A percentile compares a stretch with the other conserved stretches of the same genome.
These are phyloP conservation scores for Nicotiana paniculata DNA, from an alignment of 257 asterid genomes.

Conservation along the genomic window DNA sequence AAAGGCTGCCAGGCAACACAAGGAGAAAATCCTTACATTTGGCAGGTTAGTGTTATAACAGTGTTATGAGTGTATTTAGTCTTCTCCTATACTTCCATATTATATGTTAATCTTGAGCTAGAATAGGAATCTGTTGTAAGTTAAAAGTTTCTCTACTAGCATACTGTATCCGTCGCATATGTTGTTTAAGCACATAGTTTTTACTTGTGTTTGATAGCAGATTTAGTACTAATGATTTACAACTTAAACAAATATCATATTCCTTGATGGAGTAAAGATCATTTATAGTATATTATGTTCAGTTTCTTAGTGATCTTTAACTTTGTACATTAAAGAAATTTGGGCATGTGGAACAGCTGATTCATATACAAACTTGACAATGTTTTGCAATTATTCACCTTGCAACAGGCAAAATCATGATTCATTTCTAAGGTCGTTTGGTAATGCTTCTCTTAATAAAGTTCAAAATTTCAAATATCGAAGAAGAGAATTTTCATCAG, in stretches of 20 bases:
- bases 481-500: neutral
- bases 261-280: neutral
- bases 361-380: neutral
- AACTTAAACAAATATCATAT: neutral
- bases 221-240: neutral
- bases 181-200: neutral
- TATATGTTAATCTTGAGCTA: neutral
- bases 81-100: neutral
- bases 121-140: neutral
- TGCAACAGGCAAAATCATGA: neutral
- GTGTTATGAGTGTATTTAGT: neutral
- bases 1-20: conserved; percentile 96
- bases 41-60: conserved; percentile 66
- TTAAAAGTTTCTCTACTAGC: neutral
- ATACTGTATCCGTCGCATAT: neutral
- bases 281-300: neutral
- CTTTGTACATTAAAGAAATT: neutral
- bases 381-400: neutral
- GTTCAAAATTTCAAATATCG: neutral
- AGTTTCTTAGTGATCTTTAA: neutral
- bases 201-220: neutral
- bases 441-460: neutral
- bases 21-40: conserved; percentile 94
- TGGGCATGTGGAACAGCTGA: neutral
- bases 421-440: neutral